Evolutionary conservation across 192 early-diverging fungal species (phyloP).

Genomic region (Mortierella antarctica): DNA sequence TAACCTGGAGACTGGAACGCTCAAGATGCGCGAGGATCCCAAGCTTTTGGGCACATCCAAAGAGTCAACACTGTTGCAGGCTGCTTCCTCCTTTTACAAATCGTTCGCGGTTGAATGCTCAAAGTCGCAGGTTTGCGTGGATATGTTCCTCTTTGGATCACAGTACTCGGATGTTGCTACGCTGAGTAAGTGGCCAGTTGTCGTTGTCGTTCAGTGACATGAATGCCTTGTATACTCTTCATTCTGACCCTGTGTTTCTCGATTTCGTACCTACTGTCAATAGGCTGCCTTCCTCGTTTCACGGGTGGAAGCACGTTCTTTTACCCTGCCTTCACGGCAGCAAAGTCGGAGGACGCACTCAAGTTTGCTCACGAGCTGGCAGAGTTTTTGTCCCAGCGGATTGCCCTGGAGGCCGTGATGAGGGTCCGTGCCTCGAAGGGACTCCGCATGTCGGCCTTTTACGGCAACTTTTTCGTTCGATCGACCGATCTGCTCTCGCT

Average conservation of each 20-base stretch:
- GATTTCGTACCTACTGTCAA: not conserved
- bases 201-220: not conserved
- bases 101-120: slow-evolving; percentile 92
- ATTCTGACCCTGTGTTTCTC: not conserved
- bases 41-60: slow-evolving; percentile 91
- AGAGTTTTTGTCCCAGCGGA: slow-evolving; percentile 79
- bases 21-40: slow-evolving; percentile 88
- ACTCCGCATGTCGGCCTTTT: slow-evolving; percentile 87
- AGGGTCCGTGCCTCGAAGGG: slow-evolving; percentile 93
- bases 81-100: slow-evolving; percentile 93
- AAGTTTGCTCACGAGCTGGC: slow-evolving; percentile 88
- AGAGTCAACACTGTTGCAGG: slow-evolving; percentile 84
- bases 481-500: slow-evolving; percentile 91
- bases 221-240: too few relatives aligned
- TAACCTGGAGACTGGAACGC: slow-evolving; percentile 79
- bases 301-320: slow-evolving; percentile 91
- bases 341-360: slow-evolving; percentile 81
- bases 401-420: slow-evolving; percentile 93
- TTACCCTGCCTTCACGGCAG: slow-evolving; percentile 91
- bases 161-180: slow-evolving; percentile 93
- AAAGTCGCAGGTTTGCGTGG: slow-evolving; percentile 87
- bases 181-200: slow-evolving; percentile 66
- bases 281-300: slow-evolving; percentile 80
- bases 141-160: slow-evolving; percentile 87
- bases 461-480: slow-evolving; percentile 98